phyloP scores from a whole-genome alignment of 768 basidiomycete species.

The Leccinum barrowsii region DNA sequence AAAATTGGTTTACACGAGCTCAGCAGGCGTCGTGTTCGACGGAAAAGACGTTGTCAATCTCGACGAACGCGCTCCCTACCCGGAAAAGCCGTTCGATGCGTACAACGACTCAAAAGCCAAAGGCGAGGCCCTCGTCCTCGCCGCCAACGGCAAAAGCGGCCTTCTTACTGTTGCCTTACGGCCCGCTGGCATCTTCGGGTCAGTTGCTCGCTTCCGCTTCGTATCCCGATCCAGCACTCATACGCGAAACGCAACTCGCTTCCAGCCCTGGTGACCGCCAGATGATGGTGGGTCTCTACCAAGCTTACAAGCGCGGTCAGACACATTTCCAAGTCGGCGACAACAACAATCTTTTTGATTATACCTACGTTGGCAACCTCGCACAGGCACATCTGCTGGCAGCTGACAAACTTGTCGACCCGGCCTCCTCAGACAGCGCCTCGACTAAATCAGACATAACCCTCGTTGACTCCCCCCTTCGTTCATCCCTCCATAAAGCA shows the following conservation, averaged over 20 bases:
- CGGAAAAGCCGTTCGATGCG: slow-evolving; percentile 74
- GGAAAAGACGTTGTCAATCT: slow-evolving; percentile 76
- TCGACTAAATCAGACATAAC: slow-evolving; percentile 29
- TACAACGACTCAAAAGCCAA: slow-evolving; percentile 94
- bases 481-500: slow-evolving; percentile 43
- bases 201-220: slow-evolving; percentile 21
- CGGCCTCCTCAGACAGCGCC: slow-evolving; percentile 36
- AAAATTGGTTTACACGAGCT: slow-evolving; percentile 93
- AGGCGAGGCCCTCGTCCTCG: slow-evolving; percentile 79
- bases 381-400: slow-evolving; percentile 93
- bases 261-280: slow-evolving; percentile 88
- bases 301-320: slow-evolving; percentile 76
- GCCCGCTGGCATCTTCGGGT: slow-evolving; percentile 97
- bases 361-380: slow-evolving; percentile 95
- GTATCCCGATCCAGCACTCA: slow-evolving; percentile 1
- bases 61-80: slow-evolving; percentile 82
- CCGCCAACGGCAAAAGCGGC: slow-evolving; percentile 81
- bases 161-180: slow-evolving; percentile 86
- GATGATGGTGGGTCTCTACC: slow-evolving; percentile 71
- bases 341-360: slow-evolving; percentile 92
- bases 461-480: slow-evolving; percentile 40
- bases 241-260: not conserved
- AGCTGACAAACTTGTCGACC: slow-evolving; percentile 71
- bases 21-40: slow-evolving; percentile 87
- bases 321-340: slow-evolving; percentile 92